phyloP scores from a whole-genome alignment of 2,329 filamentous ascomycete species.

The Calonectria pseudoturangicola region DNA sequence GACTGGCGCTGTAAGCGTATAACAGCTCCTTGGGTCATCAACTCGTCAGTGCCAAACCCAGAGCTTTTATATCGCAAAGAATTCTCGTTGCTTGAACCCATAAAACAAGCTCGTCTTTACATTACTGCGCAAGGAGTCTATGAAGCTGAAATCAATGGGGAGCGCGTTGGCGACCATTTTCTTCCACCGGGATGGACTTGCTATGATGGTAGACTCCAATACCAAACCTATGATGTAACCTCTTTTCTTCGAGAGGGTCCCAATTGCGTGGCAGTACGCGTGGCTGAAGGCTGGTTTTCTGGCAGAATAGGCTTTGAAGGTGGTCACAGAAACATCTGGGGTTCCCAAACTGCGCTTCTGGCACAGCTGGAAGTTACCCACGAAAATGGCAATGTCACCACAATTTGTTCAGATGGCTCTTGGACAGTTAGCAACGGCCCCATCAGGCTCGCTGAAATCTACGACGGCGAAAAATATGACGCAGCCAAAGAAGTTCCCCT shows the following conservation, averaged over 20 bases:
- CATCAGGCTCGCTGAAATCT: constrained; percentile 64
- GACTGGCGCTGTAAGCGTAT: constrained; percentile 57
- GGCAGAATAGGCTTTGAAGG: constrained; percentile 56
- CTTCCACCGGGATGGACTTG: constrained; percentile 70
- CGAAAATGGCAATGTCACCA: constrained; percentile 1
- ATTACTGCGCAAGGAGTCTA: constrained; percentile 66
- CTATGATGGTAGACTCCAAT: constrained; percentile 67
- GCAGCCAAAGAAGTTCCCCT: constrained; percentile 56
- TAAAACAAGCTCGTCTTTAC: constrained; percentile 61
- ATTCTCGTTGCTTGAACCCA: neutral
- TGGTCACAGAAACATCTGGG: constrained; percentile 39
- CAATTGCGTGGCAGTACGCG: constrained; percentile 60
- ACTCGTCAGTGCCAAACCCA: constrained; percentile 47
- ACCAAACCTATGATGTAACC: constrained; percentile 10
- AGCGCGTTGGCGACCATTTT: constrained; percentile 59
- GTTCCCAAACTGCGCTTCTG: constrained; percentile 31
- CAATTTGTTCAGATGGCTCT: constrained; percentile 57
- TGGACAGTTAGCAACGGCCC: constrained; percentile 61
- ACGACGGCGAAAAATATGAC: constrained; percentile 72
- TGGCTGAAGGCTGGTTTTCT: constrained; percentile 68
- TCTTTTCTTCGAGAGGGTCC: constrained; percentile 42
- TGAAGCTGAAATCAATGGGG: constrained; percentile 65
- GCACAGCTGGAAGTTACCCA: constrained; percentile 32
- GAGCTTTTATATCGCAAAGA: constrained; percentile 39
- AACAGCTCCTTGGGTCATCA: constrained; percentile 44